Percentiles rank a stretch among this genome's conserved stretches.
Conservation (phyloP, 805 yeast genomes). For the Candida namnaoensis region DNA sequence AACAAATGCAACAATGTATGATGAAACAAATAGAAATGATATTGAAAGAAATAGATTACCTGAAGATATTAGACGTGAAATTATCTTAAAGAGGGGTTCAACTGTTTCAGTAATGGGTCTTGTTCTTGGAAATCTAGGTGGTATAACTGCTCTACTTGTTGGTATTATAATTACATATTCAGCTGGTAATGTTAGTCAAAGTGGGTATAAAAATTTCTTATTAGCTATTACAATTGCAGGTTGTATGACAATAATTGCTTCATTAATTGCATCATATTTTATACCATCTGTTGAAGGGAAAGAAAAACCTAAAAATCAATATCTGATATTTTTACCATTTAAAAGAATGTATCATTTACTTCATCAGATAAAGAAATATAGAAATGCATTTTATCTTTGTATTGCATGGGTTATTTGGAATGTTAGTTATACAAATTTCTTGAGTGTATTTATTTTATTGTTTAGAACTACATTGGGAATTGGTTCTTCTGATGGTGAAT, state of each 20-base stretch:
- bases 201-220: slow-evolving; percentile 25
- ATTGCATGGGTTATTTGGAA: slow-evolving; percentile 36
- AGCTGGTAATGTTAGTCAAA: slow-evolving; percentile 14
- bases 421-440: slow-evolving; percentile 24
- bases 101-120: slow-evolving; percentile 29
- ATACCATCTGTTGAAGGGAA: slow-evolving; percentile 25
- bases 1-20: slow-evolving; percentile 3
- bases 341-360: slow-evolving; percentile 19
- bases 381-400: slow-evolving; percentile 26
- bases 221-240: slow-evolving; percentile 32
- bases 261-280: slow-evolving; percentile 17
- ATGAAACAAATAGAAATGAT: background rate
- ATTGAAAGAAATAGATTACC: background rate
- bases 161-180: slow-evolving; percentile 28
- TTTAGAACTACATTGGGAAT: slow-evolving; percentile 31
- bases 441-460: slow-evolving; percentile 25
- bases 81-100: slow-evolving; percentile 23
- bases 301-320: slow-evolving; percentile 18
- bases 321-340: slow-evolving; percentile 17
- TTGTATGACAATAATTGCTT: slow-evolving; percentile 20
- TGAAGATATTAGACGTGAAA: slow-evolving; percentile 18
- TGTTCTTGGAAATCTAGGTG: slow-evolving; percentile 27
- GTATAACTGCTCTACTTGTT: slow-evolving; percentile 25
- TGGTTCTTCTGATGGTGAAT: slow-evolving; percentile 28
- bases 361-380: slow-evolving; percentile 19